Evolutionary conservation across 441 rosid genomes (phyloP), one percentile per base, ranked within the genome.

Genomic region (Populus hybrid): DNA sequence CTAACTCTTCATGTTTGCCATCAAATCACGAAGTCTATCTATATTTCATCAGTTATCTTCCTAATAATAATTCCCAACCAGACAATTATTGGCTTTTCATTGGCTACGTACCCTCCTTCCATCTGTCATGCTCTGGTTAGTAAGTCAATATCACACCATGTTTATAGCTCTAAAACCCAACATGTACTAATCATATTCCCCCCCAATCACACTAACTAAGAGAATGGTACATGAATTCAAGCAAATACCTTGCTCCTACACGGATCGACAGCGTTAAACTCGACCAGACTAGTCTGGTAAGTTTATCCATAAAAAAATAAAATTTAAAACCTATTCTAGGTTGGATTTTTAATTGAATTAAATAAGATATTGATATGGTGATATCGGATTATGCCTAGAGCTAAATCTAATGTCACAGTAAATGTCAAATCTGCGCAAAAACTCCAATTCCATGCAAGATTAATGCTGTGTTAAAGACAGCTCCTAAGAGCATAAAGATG

Each of bases 21-120:
- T 85, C 85, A 80, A 80, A 72, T 45, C 76, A 31, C 64, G 20
- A 71, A 71, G 64, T 61, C 42, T 56, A 29, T 8, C 56, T 76
- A 63, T 35, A 56, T 68, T 56, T 31, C 68, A 21, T 31, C 16
- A 14, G 38, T 61, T 28, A 36, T 70, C 12, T 42, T 7, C 21
- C n/a, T 68, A 1, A 12, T 10, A 40, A 40, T 40, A 45, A 7
- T 67, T 75, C n/a, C 36, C 56, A 68, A 4, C 45, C 33, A 68
- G 31, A 68, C 50, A 33, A 56, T 65, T 66, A 76, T 33, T 7
- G 64, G n/a, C n/a, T 59, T 20, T 59, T 59, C 64, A 59, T n/a
- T 59, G 10, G 64, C 64, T n/a, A 56, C 63, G 63, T 7, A 7
- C 64, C 31, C 23, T 76, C 68, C 24, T 68, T 76, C 77, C 18